Evolutionary conservation across 169 alveolate genomes (phyloP).

Genomic region (Cryptosporidium andersoni): DNA sequence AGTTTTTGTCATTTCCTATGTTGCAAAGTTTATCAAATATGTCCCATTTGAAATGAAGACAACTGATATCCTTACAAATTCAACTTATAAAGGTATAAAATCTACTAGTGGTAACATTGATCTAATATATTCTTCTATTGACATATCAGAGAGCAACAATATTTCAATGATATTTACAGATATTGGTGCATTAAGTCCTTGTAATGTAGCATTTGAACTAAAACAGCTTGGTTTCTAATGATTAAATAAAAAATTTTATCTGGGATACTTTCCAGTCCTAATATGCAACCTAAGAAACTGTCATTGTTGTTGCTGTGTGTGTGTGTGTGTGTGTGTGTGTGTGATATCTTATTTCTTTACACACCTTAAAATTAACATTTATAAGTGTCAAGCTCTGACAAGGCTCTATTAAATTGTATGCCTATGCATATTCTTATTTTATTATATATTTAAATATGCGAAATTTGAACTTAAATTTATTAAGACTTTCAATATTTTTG

Average conservation of each 20-base stretch:
- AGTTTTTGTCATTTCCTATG: slow-evolving; percentile 47
- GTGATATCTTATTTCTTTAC: too few species aligned
- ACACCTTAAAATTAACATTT: too few species aligned
- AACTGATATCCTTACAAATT: slow-evolving; percentile 20
- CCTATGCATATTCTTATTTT: too few species aligned
- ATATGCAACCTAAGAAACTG: too few species aligned
- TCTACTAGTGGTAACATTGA: background rate
- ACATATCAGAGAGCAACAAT: slow-evolving; percentile 27
- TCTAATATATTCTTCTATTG: slow-evolving; percentile 40
- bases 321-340: too few species aligned
- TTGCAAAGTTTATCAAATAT: slow-evolving; percentile 24
- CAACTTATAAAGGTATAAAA: slow-evolving; percentile 28
- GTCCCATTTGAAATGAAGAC: slow-evolving; percentile 49
- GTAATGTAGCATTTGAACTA: slow-evolving; percentile 37
- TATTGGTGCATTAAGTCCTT: slow-evolving; percentile 56
- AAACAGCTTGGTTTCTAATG: slow-evolving; percentile 1
- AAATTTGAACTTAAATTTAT: too few species aligned
- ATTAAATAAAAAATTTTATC: background rate
- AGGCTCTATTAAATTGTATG: too few species aligned
- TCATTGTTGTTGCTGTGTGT: too few species aligned
- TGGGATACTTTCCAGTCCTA: too few species aligned
- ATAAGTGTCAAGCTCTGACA: too few species aligned
- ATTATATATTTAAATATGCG: too few species aligned
- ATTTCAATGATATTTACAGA: slow-evolving; percentile 63
- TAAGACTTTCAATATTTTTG: too few species aligned